These are phyloP conservation scores for Colletotrichum sp. DNA, from an alignment of 2,329 filamentous ascomycete species.

Conservation along the genomic window DNA sequence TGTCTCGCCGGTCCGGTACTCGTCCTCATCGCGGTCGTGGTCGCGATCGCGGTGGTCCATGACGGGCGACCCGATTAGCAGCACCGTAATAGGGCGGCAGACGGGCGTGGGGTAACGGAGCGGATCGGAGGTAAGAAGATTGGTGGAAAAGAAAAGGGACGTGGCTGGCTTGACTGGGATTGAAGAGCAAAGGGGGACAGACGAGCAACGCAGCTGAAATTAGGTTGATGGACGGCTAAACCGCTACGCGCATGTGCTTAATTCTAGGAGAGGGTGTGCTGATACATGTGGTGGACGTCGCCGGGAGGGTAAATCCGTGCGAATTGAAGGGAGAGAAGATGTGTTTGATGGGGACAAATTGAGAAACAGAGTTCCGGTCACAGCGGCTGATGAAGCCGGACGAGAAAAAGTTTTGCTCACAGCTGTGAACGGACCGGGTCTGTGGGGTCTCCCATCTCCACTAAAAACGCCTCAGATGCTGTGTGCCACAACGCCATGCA, in stretches of 20 bases:
- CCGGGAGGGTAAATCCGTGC: neutral
- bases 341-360: neutral
- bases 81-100: neutral
- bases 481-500: neutral
- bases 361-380: neutral
- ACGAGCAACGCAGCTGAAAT: neutral
- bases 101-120: neutral
- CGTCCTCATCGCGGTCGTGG: neutral
- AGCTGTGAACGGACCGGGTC: neutral
- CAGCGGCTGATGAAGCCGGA: neutral
- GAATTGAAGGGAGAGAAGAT: neutral
- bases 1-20: slow-evolving; percentile 11
- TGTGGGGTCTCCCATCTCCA: neutral
- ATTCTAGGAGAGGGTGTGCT: neutral
- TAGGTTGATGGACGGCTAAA: neutral
- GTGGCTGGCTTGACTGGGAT: neutral
- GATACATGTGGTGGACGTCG: neutral
- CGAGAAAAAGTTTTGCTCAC: neutral
- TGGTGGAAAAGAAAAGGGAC: neutral
- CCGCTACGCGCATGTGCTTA: neutral
- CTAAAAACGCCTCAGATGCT: neutral
- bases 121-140: neutral
- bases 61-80: neutral
- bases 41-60: neutral
- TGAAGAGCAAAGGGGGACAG: neutral